phyloP scores from a whole-genome alignment of 2,329 filamentous ascomycete genomes.

The Coleophoma cylindrospora region DNA sequence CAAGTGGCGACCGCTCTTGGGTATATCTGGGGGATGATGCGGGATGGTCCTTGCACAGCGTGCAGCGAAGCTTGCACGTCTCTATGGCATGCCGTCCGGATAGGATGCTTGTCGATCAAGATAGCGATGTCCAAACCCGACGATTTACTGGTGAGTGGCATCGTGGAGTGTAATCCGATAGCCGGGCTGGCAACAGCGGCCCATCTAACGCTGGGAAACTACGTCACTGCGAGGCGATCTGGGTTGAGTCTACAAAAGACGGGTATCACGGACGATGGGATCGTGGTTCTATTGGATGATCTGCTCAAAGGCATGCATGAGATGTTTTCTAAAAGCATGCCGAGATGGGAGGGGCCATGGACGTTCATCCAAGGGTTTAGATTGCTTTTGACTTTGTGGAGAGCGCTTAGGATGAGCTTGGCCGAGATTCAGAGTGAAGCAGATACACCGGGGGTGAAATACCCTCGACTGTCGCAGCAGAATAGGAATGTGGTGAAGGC shows the following conservation, averaged over 20 bases:
- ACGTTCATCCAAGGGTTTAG: constrained; percentile 22
- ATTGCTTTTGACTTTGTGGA: constrained; percentile 26
- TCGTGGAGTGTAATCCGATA: constrained; percentile 27
- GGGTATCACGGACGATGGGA: constrained; percentile 16
- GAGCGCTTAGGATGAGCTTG: constrained; percentile 21
- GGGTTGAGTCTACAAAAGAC: constrained; percentile 10
- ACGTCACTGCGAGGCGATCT: constrained; percentile 23
- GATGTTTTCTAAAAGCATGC: constrained; percentile 6
- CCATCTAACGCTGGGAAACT: constrained; percentile 22
- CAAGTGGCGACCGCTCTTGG: constrained; percentile 21
- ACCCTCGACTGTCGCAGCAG: neutral
- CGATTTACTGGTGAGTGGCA: constrained; percentile 28
- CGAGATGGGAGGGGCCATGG: constrained; percentile 25
- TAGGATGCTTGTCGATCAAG: constrained; percentile 21
- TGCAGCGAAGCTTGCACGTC: constrained; percentile 4
- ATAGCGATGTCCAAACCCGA: constrained; percentile 28
- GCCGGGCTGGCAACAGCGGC: constrained; percentile 27
- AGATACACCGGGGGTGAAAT: neutral
- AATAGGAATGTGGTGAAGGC: neutral
- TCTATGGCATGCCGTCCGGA: constrained; percentile 23
- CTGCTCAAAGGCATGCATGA: constrained; percentile 14
- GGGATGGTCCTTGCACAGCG: constrained; percentile 10
- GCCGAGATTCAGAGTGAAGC: constrained; percentile 9
- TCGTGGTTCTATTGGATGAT: constrained; percentile 25
- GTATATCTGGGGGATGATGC: constrained; percentile 15